Base-by-base conservation (phyloP, 2,329 filamentous ascomycete genomes). In the Penicillium nordicum region DNA sequence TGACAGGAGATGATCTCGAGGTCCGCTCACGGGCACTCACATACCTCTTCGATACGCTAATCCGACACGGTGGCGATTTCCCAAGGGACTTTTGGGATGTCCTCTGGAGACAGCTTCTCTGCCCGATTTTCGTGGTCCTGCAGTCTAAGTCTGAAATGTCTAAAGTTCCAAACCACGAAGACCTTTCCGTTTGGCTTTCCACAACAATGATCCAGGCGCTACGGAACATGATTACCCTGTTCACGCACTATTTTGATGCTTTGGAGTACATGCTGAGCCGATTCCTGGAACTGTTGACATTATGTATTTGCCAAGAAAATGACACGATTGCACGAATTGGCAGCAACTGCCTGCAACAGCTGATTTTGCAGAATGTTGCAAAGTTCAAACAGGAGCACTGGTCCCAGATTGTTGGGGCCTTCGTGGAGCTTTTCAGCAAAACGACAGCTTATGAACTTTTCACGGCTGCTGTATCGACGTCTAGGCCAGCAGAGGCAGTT, bases 171-270 rank as follows among this genome's bases (percentile, higher is more conserved):
- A 97, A 93, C 68, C 92, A 97, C 67, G 95, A 99, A 74, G 94
- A 99, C 70, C 82, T 97, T 21, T 97, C 94, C 0, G 94, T 99
- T 2, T 99, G 94, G 94, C 82, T 99, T 25, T 97, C 94, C 0
- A 99, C 94, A 0, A 99, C 94, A 9, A 97, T 99, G 90, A 99
- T 99, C 40, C 94, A 99, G 73, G 94, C 94, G 2, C 79, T 99
- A 53, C 88, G 94, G 57, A 97, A 97, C 76, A 96, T 99, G 90
- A 97, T 99, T 67, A 93, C 91, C 0, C 84, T 99, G 25, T 99
- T 99, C 74, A 99, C 95, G 0, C 95, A 99, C 75, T 99, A 97
- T 75, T 99, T 99, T 63, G 90, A 95, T 57, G 87, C 92, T 0
- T 79, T 99, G 10, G 92, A 97, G 76, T 96, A 96, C 71, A 99